Evolutionary conservation across 2,329 filamentous ascomycete genomes (phyloP), one percentile per base, ranked within the genome.

Genomic region (Pseudocercospora fijiensis): DNA sequence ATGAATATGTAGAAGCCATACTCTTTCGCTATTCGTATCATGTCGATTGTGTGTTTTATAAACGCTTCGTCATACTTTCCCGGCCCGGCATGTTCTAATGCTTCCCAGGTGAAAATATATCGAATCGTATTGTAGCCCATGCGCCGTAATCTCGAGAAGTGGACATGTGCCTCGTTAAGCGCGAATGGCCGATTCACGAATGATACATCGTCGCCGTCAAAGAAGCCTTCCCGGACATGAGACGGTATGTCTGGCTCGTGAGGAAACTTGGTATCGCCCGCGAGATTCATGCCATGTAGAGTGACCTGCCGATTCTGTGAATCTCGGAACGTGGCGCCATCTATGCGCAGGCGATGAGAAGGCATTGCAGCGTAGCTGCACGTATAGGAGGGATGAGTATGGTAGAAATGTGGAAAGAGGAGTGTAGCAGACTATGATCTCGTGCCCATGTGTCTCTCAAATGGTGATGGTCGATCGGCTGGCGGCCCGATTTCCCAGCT

Each of bases 51-150:
- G 76, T 96, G 92, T 69, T 90, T 84, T 69, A 98, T 93, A 85
- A 91, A 99, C 66, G 90, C 88, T 74, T 99, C 92, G 72, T 99
- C 96, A 76, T 98, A 99, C 73, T 86, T 88, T 1, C 93, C 92
- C 0, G 96, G 95, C 0, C 94, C 94, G 0, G 88, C 88, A 63
- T 95, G 90, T 78, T 99, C 95, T 75, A 99, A 90, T n/a, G 95
- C 94, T 78, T 99, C 95, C 95, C 95, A 99, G 0, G 95, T 98
- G 76, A 98, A 99, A 70, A 99, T 83, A 78, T 99, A 99, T 74
- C 95, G 86, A 70, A 99, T 93, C 0, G 91, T 93, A 77, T 98
- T 99, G 83, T 96, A 99, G 13, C 95, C 95, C 82, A 89, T 96
- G 72, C 90, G 88, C 72, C 89, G 91, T 68, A 99, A 79, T 49